A percentile compares a stretch with the other conserved stretches of the same genome.
Conservation (phyloP, 441 rosid species). For the Kokia cookei region DNA sequence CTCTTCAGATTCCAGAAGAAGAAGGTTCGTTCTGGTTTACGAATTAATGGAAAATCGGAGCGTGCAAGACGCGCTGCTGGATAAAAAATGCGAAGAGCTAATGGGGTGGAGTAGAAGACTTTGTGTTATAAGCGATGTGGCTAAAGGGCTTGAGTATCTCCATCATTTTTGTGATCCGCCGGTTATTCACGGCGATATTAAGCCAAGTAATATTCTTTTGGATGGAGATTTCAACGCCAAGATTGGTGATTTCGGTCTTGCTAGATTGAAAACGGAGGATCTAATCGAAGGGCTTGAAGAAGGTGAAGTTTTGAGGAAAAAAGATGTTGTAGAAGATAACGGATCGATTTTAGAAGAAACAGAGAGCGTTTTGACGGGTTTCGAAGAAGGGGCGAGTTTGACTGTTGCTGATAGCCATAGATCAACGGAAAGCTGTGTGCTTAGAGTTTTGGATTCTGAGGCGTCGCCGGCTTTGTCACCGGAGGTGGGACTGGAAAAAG, state of each 20-base stretch:
- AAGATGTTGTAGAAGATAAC: conserved; percentile 36
- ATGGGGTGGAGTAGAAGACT: conserved; percentile 58
- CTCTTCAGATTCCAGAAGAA: conserved; percentile 53
- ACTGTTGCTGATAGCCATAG: conserved; percentile 20
- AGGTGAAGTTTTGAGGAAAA: conserved; percentile 21
- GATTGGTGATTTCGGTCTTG: conserved; percentile 81
- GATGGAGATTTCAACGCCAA: conserved; percentile 59
- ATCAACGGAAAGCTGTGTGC: conserved; percentile 56
- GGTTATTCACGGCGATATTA: conserved; percentile 74
- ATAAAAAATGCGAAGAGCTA: conserved; percentile 60
- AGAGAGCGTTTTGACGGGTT: conserved; percentile 54
- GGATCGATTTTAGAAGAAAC: conserved; percentile 71
- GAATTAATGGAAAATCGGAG: conserved; percentile 83
- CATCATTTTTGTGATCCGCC: conserved; percentile 55
- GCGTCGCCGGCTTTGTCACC: conserved; percentile 41
- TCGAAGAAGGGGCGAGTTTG: conserved; percentile 32
- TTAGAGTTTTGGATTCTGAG: conserved; percentile 38
- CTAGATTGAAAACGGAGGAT: conserved; percentile 55
- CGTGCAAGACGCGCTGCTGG: conserved; percentile 71
- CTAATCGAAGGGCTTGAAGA: conserved; percentile 28
- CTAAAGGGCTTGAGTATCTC: conserved; percentile 64
- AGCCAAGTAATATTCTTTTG: conserved; percentile 71
- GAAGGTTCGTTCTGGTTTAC: conserved; percentile 56
- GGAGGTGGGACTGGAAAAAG: conserved; percentile 43
- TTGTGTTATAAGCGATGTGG: conserved; percentile 46